These are phyloP conservation scores for Candida qinlingensis DNA, from an alignment of 805 yeast genomes.

Conservation along the genomic window DNA sequence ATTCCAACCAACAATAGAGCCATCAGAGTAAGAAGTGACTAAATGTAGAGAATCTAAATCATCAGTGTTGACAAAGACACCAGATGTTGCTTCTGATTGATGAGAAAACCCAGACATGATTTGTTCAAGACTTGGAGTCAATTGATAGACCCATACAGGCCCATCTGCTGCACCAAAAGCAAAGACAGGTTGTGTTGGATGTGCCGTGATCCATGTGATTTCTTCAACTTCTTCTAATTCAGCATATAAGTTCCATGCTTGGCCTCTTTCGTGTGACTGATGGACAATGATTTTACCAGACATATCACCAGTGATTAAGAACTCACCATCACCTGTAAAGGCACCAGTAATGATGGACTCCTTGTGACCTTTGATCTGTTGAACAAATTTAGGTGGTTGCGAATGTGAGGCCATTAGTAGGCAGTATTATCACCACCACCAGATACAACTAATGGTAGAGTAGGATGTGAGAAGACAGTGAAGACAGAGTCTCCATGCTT, in stretches of 20 bases:
- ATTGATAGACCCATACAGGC: constrained; percentile 87
- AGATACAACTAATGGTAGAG: constrained; percentile 75
- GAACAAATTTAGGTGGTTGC: constrained; percentile 75
- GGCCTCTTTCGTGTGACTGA: constrained; percentile 69
- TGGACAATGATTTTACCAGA: constrained; percentile 76
- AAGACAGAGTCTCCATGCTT: constrained; percentile 84
- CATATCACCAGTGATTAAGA: constrained; percentile 90
- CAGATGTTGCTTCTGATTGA: constrained; percentile 73
- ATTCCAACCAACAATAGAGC: constrained; percentile 84
- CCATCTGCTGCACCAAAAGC: constrained; percentile 94
- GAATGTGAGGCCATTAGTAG: constrained; percentile 87
- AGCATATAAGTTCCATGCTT: constrained; percentile 69
- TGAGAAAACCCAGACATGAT: constrained; percentile 79
- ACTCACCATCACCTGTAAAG: constrained; percentile 79
- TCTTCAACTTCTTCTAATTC: constrained; percentile 87
- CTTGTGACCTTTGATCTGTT: constrained; percentile 71
- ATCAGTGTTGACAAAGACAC: constrained; percentile 60
- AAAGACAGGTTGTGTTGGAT: constrained; percentile 74
- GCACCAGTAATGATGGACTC: constrained; percentile 86
- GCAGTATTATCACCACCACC: constrained; percentile 96
- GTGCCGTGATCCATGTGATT: constrained; percentile 75
- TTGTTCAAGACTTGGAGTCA: constrained; percentile 57
- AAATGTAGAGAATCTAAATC: constrained; percentile 57
- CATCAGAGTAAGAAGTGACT: constrained; percentile 79
- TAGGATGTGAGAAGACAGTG: constrained; percentile 77